Percentiles rank a stretch among this genome's conserved stretches.
Conservation (phyloP, 352 stramenopile genomes). For the Phytophthora sp. region DNA sequence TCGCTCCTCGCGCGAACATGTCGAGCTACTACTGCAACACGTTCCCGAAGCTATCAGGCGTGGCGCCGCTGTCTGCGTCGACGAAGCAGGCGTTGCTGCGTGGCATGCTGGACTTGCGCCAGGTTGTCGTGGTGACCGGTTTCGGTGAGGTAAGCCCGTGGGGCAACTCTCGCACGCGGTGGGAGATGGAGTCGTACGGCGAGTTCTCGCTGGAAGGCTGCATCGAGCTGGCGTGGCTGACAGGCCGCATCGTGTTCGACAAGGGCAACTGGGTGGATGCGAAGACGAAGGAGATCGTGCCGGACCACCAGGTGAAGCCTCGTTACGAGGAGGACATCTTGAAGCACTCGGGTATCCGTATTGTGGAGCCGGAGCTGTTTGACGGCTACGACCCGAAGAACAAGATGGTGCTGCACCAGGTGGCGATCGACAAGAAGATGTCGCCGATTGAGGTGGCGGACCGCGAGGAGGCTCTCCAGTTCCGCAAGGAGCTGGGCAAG, state of each 20-base stretch:
- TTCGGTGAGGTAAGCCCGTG: constrained; percentile 89
- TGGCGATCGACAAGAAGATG: constrained; percentile 91
- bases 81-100: constrained; percentile 52
- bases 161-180: constrained; percentile 85
- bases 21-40: constrained; percentile 75
- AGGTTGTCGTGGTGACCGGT: constrained; percentile 84
- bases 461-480: constrained; percentile 83
- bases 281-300: constrained; percentile 78
- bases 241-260: constrained; percentile 81
- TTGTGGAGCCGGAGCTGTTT: constrained; percentile 88
- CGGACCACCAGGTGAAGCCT: constrained; percentile 79
- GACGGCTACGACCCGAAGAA: constrained; percentile 90
- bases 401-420: constrained; percentile 86
- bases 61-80: constrained; percentile 39
- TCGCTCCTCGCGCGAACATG: constrained; percentile 67
- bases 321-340: constrained; percentile 86
- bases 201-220: constrained; percentile 90
- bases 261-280: constrained; percentile 88
- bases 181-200: constrained; percentile 92
- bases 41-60: constrained; percentile 64
- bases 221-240: constrained; percentile 89
- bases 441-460: constrained; percentile 87
- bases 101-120: constrained; percentile 84
- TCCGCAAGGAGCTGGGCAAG: constrained; percentile 77
- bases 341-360: constrained; percentile 80